Conservation (phyloP, 805 yeast genomes). For the Wickerhamiella kurtzmanii region DNA sequence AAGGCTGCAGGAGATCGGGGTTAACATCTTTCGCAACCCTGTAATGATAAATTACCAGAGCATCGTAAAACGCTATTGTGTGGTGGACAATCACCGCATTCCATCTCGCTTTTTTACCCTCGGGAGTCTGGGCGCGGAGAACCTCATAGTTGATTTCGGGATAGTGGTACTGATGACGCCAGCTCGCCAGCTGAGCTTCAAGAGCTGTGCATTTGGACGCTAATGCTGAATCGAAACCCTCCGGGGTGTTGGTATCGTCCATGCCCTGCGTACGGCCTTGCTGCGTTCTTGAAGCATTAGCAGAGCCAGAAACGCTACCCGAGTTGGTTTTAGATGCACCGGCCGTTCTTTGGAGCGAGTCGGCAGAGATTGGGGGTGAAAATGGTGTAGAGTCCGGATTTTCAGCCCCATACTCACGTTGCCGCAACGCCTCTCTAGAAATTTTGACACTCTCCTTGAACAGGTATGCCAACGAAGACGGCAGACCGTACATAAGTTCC, state of each 20-base stretch:
- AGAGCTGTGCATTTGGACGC: conserved; percentile 23
- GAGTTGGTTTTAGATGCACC: no score
- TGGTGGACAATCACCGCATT: conserved; percentile 71
- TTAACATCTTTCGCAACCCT: conserved; percentile 45
- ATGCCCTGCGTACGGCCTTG: background rate
- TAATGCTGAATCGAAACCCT: conserved; percentile 8
- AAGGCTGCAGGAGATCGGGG: conserved; percentile 45
- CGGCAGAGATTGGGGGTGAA: background rate
- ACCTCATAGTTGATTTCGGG: background rate
- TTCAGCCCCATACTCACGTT: conserved; percentile 19
- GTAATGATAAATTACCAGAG: conserved; percentile 55
- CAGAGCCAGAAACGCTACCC: no score
- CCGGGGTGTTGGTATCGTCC: background rate
- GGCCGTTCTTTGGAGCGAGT: no score
- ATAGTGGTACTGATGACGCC: conserved; percentile 54
- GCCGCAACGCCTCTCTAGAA: conserved; percentile 47
- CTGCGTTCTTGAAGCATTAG: background rate
- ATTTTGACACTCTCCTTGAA: conserved; percentile 62
- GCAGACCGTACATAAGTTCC: conserved; percentile 72
- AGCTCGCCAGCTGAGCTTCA: conserved; percentile 40
- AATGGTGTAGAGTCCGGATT: background rate
- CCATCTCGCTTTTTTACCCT: conserved; percentile 15
- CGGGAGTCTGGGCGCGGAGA: conserved; percentile 16
- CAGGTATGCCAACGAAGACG: conserved; percentile 60
- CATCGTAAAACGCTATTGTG: conserved; percentile 63